Evolutionary conservation across 148 eudicot species (phyloP), one percentile per base, ranked within the genome.

Genomic region (Chenopodium formosanum): DNA sequence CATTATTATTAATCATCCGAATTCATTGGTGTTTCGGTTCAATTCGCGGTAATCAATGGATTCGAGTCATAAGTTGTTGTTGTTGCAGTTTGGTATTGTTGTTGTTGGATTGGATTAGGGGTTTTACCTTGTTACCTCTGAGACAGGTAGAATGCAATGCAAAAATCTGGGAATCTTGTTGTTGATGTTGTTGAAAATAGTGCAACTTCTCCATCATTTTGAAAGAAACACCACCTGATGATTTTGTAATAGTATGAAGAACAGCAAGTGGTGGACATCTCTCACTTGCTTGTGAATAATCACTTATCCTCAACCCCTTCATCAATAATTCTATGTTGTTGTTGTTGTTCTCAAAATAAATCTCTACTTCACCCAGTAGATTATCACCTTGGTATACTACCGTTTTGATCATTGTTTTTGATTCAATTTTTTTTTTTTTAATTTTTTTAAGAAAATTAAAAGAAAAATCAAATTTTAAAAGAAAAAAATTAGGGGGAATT

Each of bases 261-360:
- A 97, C 98, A 7, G 99, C 97, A 32, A 97, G 88, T 48, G 99
- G 99, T 46, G 95, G 88, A 81, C 99, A 97, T 81, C 99, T 89
- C 85, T 97, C 99, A 82, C 99, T 94, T 8, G 89, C 84, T 67
- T 85, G 86, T 9, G 99, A 92, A 25, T 75, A 90, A 67, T 91
- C 90, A 48, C 85, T 89, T 32, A 97, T 89, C 85, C 91, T 88
- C 81, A 56, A 12, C 77, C 91, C 91, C 67, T 85, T 85, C 83
- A 79, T 78, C 81, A 74, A 58, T n/a, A 73, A 81, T 46, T 50
- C n/a, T 44, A 72, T 80, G 58, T 68, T 78, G 67, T 83, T 83
- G 60, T 74, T 81, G 79, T 80, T 79, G 70, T 89, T 88, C 79
- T 90, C 86, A 77, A 77, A 84, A 86, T 86, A 86, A 70, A 90